phyloP scores from a whole-genome alignment of 2,329 filamentous ascomycete genomes.

The Tolypocladium pustulatum region DNA sequence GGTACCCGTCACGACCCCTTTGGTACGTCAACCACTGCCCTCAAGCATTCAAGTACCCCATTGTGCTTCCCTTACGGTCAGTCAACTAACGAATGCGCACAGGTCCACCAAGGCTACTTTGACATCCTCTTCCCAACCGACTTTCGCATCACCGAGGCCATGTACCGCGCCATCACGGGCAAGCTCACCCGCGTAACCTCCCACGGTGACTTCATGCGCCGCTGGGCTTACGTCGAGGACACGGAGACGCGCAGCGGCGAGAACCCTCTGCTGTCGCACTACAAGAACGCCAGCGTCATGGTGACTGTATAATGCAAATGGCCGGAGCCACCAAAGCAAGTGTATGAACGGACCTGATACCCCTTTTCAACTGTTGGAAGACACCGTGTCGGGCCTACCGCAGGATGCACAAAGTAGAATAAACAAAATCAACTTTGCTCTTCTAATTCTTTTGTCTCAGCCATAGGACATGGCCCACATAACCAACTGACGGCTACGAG shows the following conservation, averaged over 20 bases:
- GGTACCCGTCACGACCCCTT: conserved; percentile 79
- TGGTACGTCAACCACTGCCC: conserved; percentile 46
- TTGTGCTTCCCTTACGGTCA: not conserved
- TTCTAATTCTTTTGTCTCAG: not conserved
- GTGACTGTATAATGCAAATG: conserved; percentile 57
- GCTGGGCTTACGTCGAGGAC: conserved; percentile 85
- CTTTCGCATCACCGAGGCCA: conserved; percentile 79
- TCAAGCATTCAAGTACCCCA: not conserved
- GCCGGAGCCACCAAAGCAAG: not conserved
- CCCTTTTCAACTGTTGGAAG: not conserved
- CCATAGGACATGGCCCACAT: not conserved
- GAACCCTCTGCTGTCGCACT: conserved; percentile 87
- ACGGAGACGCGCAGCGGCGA: conserved; percentile 84
- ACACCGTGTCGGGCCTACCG: not conserved
- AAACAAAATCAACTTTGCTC: not conserved
- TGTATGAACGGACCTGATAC: not conserved
- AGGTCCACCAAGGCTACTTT: conserved; percentile 98
- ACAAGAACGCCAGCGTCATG: conserved; percentile 90
- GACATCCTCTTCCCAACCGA: conserved; percentile 98
- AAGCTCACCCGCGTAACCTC: conserved; percentile 77
- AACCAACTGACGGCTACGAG: not conserved
- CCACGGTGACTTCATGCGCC: conserved; percentile 82
- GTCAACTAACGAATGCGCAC: not conserved
- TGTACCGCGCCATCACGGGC: conserved; percentile 88
- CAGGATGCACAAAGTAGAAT: not conserved